Base-by-base conservation (phyloP, 176 grass and related monocot species). In the Cocos nucifera region DNA sequence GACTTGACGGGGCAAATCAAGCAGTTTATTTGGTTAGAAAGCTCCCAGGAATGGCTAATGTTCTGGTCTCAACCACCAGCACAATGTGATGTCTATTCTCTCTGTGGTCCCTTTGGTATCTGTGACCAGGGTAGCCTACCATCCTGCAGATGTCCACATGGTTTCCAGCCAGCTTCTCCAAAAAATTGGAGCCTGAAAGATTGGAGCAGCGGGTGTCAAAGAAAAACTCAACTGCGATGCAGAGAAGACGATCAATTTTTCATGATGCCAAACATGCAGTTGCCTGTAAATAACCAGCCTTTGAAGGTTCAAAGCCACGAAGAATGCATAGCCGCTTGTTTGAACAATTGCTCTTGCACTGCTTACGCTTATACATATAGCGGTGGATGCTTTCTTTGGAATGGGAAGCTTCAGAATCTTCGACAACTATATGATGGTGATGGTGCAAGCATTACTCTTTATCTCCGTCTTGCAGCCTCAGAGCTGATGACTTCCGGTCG, bases 301-400 rank as follows among this genome's bases (percentile, higher is more conserved):
- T 52, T 19, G 49, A 6, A 30, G 56, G 74, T 19, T 29, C 50
- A 22, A 55, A 79, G 50, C 52, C 0, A 25, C 6, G 4, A 66
- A 27, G 57, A 59, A 3, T 85, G 86, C 3, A 54, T 67, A 25
- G 28, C 22, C 10, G 71, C 78, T 66, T 89, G 78, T 71, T 55
- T 85, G 48, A 79, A 58, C 15, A 75, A 65, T 19, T 81, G 78
- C 59, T 51, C 73, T 27, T 82, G 73, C 22, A 63, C 62, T 23
- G 90, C 86, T 23, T 95, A 4, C 15, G 73, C 79, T 54, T 82
- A 82, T 25, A 59, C 67, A 16, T 32, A 65, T 18, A 17, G 26
- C 18, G 0, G 7, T 0, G 32, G 22, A 17, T 82, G 79, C 56
- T 52, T 49, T 48, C 51, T 82, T 6, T 82, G 79, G 73, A 26